Evolutionary conservation across 23 red algal species (phyloP), one percentile per base, ranked within the genome.

Genomic region (Gracilariopsis chorda): DNA sequence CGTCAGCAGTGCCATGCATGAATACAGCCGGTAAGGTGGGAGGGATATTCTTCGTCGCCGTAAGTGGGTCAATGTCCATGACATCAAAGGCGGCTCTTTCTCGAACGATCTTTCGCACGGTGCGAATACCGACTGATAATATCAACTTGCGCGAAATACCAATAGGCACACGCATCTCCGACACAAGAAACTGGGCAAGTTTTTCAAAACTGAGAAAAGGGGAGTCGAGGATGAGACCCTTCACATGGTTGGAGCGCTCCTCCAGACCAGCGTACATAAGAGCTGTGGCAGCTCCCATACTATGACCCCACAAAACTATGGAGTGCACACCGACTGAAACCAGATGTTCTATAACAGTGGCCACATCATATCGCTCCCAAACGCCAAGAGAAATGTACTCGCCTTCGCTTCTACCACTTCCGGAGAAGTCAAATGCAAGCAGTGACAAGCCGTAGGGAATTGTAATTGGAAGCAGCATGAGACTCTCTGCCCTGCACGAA

Each of bases 201-300:
- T 95, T 95, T 27, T 95, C 86, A 80, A 95, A 95, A 51, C 77
- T 85, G 49, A 79, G 76, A 82, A 91, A 95, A 25, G 93, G 74
- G 48, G 85, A 83, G 62, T 95, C 93, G 0, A 87, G 75, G 36
- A 94, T 28, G 29, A 94, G 92, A 10, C 62, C 92, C 47, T 62
- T 39, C 56, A 94, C 83, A 30, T 47, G 41, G 9, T 37, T 49
- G 60, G 53, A 58, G 45, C 58, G 74, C 45, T 80, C 56, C 19
- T 58, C 53, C 20, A 91, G 35, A 33, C 93, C 88, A 20, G 88
- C 82, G 45, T 92, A 95, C 93, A 95, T 95, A 53, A 90, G 41
- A 36, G 93, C 93, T 19, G 93, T 95, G 21, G 93, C 93, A 41
- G 93, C 93, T 37, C 93, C 93, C 93, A 95, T 95, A 28, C 70